Base-by-base conservation (phyloP, 1,284 basidiomycete genomes). In the Bothia castanella region DNA sequence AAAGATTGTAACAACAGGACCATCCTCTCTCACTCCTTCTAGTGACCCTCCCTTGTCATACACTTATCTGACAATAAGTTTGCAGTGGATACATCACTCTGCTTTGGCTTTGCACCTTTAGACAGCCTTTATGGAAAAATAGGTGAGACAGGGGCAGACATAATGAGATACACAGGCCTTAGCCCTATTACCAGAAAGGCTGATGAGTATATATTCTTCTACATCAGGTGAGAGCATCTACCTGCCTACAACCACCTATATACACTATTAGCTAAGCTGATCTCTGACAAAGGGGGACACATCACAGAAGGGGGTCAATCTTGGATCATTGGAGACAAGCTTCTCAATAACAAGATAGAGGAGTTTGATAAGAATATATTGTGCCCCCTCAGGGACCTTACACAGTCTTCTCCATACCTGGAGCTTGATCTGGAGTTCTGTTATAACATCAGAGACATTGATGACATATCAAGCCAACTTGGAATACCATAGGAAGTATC, bases 111-210 rank as follows among this genome's bases (percentile, higher is more conserved):
- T 0, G 13, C 54, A 0, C 64, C 72, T 0, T 64, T 63, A 0
- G 60, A 58, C 0, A 70, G 75, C 0, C 32, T 64, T 0, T 75
- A 69, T 46, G 69, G 73, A 0, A 12, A 43, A 0, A 12, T 73
- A 0, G 67, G 47, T 0, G 67, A 71, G 51, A 68, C 69, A 0
- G 59, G 61, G 0, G 12, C 56, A 0, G 67, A 73, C 27, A 61
- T 77, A 1, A 51, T 72, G 20, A 39, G 59, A 0, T 13, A 20
- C 0, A 2, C 29, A 0, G 71, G 72, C 0, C 60, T 76, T 1
- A 66, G 69, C 0, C 73, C 72, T 0, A 36, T 75, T 0, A 44
- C 59, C 0, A 64, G 71, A 42, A 76, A 74, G 73, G 70, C 76
- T 0, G 73, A 77, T 45, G 67, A 76, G 44, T 69, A 72, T 20